These are phyloP conservation scores for Penicillium pancosmium DNA, from an alignment of 495 filamentous ascomycete genomes.

Conservation along the genomic window DNA sequence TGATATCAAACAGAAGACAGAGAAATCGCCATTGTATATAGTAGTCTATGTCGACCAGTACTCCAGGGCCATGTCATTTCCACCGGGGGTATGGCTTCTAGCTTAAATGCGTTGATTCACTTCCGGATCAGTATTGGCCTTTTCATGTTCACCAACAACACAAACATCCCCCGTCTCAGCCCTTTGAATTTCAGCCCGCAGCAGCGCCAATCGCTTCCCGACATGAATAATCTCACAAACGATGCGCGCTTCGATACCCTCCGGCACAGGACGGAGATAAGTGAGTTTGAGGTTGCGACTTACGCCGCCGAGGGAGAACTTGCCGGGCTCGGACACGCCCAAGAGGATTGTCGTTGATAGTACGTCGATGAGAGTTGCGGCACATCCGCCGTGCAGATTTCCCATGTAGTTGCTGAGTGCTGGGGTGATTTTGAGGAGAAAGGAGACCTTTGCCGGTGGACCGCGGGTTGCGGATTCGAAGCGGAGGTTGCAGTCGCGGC, in stretches of 20 bases:
- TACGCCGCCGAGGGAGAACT: conserved; percentile 65
- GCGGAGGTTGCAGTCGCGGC: conserved; percentile 35
- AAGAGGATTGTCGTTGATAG: conserved; percentile 63
- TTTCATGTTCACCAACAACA: conserved; percentile 69
- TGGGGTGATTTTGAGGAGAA: conserved; percentile 52
- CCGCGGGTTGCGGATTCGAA: conserved; percentile 44
- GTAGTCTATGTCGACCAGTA: background rate
- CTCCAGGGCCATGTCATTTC: background rate
- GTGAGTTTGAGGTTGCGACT: conserved; percentile 67
- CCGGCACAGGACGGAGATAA: conserved; percentile 64
- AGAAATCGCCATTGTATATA: background rate
- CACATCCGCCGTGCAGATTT: conserved; percentile 72
- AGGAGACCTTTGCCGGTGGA: conserved; percentile 39
- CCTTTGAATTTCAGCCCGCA: conserved; percentile 44
- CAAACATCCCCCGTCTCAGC: conserved; percentile 55
- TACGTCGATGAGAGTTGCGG: conserved; percentile 67
- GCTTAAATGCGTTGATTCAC: conserved; percentile 29
- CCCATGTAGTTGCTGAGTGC: conserved; percentile 59
- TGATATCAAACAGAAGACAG: background rate
- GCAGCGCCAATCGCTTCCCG: conserved; percentile 57
- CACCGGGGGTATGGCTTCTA: background rate
- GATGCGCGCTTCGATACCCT: conserved; percentile 53
- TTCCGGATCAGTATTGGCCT: conserved; percentile 63
- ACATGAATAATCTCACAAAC: conserved; percentile 65
- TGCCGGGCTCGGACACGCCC: conserved; percentile 59